Evolutionary conservation across 306 rosid species (phyloP), one percentile per base, ranked within the genome.

Genomic region (Sicyos baderoa): DNA sequence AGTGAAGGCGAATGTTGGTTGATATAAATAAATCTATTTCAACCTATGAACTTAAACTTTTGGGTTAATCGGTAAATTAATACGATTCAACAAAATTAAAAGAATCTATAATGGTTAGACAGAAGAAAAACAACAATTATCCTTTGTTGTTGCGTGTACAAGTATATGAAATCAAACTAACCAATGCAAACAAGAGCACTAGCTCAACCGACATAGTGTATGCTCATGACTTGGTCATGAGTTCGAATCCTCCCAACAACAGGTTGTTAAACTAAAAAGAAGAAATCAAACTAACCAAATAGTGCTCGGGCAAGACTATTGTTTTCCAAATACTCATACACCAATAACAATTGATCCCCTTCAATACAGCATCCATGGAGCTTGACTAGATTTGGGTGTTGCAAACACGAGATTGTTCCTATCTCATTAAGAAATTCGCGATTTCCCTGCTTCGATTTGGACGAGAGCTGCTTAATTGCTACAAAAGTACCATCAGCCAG

Each of bases 351-450:
- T 61, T 87, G 89, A 70, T 84, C 82, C 42, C 86, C 84, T 77
- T 89, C 94, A 27, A 81, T 80, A 70, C 96, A 89, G 52, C 75
- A 87, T 76, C 94, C 91, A 75, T 80, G 72, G 62, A 89, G 89
- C 76, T 89, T 85, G 64, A 89, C 96, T 55, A 87, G 89, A 82
- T 89, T 89, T 21, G 87, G 96, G 61, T 89, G 96, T 69, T 87
- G 94, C 72, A 82, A 65, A 76, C 85, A 81, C 67, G 96, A 84
- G 77, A 87, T 84, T 78, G 84, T 37, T 74, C 89, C 96, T 54
- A 89, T 82, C 83, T 89, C 89, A 67, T 87, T 89, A 16, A 87
- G 72, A 77, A 85, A 89, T 76, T 87, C 94, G 6, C 91, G 88
- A 70, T 87, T 84, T 61, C 96, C 96, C 76, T 84, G 96, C 77